A percentile compares a stretch with the other conserved stretches of the same genome.
Conservation (phyloP, 2,329 filamentous ascomycete species). For the Emmonsiellopsis sp. region DNA sequence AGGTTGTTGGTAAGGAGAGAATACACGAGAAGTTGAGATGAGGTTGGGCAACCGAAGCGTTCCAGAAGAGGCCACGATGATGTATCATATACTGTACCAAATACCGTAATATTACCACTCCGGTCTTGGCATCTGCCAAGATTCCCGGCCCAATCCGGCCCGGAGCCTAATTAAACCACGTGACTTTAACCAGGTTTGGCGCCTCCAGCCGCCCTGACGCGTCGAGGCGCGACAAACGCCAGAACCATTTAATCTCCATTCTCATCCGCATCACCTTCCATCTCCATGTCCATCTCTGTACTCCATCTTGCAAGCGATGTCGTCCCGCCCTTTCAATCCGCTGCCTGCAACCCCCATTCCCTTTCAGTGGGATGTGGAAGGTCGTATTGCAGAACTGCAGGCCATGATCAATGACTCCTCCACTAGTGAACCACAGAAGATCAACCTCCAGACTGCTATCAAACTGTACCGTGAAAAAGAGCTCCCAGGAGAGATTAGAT, state of each 20-base stretch:
- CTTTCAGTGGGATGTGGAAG: not conserved
- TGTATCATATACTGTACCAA: constrained; percentile 1
- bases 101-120: not conserved
- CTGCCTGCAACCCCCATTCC: not conserved
- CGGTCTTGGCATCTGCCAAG: too few species aligned
- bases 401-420: not conserved
- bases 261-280: too few species aligned
- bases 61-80: constrained; percentile 10
- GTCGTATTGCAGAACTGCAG: not conserved
- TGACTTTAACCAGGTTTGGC: too few species aligned
- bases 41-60: not conserved
- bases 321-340: not conserved
- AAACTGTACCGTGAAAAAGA: constrained; percentile 1
- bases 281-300: too few species aligned
- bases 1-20: not conserved
- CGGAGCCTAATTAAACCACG: too few species aligned
- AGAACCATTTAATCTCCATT: too few species aligned
- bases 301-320: not conserved
- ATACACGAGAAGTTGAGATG: not conserved
- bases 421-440: not conserved
- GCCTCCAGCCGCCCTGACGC: too few species aligned
- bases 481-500: not conserved
- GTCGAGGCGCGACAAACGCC: too few species aligned
- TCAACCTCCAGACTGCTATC: not conserved
- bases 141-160: too few species aligned